Conservation (phyloP, 768 basidiomycete species). For the Sistotremastrum niveocremeum region DNA sequence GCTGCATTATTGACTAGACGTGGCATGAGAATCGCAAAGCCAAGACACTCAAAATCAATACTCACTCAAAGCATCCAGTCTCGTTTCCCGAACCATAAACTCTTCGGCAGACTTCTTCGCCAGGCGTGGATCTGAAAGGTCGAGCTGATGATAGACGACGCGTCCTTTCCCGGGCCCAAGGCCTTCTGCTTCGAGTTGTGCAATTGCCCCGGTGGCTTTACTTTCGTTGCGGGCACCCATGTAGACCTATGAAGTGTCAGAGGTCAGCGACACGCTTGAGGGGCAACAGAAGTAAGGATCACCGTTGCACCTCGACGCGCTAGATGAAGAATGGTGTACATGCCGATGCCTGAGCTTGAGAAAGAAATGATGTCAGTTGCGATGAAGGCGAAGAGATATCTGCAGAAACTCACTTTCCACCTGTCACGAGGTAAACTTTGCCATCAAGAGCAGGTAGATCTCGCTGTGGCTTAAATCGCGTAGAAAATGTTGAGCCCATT, state of each 20-base stretch:
- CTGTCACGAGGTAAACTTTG: constrained; percentile 43
- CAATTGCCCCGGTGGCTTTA: constrained; percentile 35
- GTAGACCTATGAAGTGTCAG: constrained; percentile 26
- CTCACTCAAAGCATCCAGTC: constrained; percentile 43
- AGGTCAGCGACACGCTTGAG: too few species aligned
- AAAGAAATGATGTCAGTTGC: too few species aligned
- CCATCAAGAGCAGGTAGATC: constrained; percentile 33
- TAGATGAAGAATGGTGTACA: constrained; percentile 38
- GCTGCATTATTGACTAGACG: constrained; percentile 42
- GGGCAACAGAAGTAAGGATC: too few species aligned
- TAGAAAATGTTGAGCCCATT: too few species aligned
- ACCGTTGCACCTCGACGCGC: constrained; percentile 34
- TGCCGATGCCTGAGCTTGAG: constrained; percentile 34
- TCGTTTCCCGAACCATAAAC: constrained; percentile 33
- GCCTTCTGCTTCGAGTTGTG: constrained; percentile 28
- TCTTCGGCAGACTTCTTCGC: constrained; percentile 36
- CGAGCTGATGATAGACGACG: constrained; percentile 35
- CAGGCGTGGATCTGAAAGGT: constrained; percentile 33
- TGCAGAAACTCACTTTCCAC: constrained; percentile 32
- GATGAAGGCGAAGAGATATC: too few species aligned
- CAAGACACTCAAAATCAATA: not conserved
- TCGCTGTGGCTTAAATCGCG: constrained; percentile 19
- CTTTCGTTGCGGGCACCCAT: constrained; percentile 37
- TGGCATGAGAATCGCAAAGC: too few species aligned
- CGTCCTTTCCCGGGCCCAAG: constrained; percentile 31